These are phyloP conservation scores for Prunus mongolica DNA, from an alignment of 306 rosid genomes.

Conservation along the genomic window DNA sequence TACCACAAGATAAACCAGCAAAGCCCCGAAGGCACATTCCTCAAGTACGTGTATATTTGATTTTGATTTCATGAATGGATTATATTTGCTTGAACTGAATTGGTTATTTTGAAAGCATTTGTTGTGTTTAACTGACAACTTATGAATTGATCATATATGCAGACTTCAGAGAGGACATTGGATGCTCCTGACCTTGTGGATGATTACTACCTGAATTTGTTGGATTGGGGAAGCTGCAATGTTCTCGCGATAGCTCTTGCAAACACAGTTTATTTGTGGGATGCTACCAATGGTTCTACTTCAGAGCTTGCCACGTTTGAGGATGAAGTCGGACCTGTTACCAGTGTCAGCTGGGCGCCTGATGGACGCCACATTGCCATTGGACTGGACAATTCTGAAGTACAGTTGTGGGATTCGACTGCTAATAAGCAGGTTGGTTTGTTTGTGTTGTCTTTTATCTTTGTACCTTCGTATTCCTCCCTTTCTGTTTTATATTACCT, in stretches of 20 bases:
- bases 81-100: neutral
- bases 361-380: slow-evolving; percentile 71
- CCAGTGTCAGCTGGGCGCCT: slow-evolving; percentile 77
- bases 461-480: neutral
- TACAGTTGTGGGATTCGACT: slow-evolving; percentile 74
- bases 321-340: slow-evolving; percentile 66
- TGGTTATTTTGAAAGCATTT: neutral
- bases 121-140: neutral
- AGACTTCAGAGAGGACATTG: slow-evolving; percentile 76
- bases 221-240: slow-evolving; percentile 72
- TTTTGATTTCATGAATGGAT: neutral
- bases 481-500: neutral
- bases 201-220: slow-evolving; percentile 64
- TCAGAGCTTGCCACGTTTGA: slow-evolving; percentile 59
- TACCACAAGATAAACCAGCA: slow-evolving; percentile 28
- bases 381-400: slow-evolving; percentile 66
- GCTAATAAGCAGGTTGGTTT: slow-evolving; percentile 41
- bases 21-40: slow-evolving; percentile 60
- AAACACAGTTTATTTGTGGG: slow-evolving; percentile 61
- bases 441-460: neutral
- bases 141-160: slow-evolving; percentile 7
- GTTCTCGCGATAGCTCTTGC: slow-evolving; percentile 65
- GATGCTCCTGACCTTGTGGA: slow-evolving; percentile 79
- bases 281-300: slow-evolving; percentile 57
- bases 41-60: slow-evolving; percentile 39